These are phyloP conservation scores for Chaetomium cochliodes DNA, from an alignment of 495 filamentous ascomycete species.

Conservation along the genomic window DNA sequence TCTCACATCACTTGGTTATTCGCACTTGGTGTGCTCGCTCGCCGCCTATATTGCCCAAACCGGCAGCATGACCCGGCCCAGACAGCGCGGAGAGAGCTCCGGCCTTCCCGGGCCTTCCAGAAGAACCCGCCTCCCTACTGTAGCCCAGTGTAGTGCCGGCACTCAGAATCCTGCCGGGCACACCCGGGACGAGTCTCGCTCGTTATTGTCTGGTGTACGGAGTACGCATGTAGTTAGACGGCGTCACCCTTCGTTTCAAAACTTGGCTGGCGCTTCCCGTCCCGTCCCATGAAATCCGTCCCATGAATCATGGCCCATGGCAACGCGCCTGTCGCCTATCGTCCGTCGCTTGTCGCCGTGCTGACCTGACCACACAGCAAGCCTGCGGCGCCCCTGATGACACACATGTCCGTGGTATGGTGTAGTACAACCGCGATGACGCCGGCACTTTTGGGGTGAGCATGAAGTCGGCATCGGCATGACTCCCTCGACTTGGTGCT, in stretches of 20 bases:
- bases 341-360: neutral
- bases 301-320: neutral
- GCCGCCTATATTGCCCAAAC: neutral
- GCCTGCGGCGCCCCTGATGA: neutral
- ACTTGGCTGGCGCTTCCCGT: neutral
- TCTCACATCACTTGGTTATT: neutral
- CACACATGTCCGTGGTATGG: neutral
- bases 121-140: neutral
- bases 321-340: neutral
- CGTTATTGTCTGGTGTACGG: too few species aligned
- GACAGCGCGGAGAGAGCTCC: conserved; percentile 1
- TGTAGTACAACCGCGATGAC: conserved; percentile 22
- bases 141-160: neutral
- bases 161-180: neutral
- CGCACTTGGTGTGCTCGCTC: neutral
- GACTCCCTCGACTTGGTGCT: conserved; percentile 1
- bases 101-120: conserved; percentile 11
- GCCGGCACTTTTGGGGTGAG: conserved; percentile 3
- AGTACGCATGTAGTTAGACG: neutral
- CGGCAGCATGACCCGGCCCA: conserved; percentile 2
- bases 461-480: neutral
- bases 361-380: neutral
- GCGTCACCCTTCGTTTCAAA: neutral
- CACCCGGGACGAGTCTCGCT: too few species aligned
- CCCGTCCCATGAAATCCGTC: neutral